A percentile compares a stretch with the other conserved stretches of the same genome.
These are phyloP conservation scores for Priceomyces haplophilus DNA, from an alignment of 805 yeast genomes.

Conservation along the genomic window DNA sequence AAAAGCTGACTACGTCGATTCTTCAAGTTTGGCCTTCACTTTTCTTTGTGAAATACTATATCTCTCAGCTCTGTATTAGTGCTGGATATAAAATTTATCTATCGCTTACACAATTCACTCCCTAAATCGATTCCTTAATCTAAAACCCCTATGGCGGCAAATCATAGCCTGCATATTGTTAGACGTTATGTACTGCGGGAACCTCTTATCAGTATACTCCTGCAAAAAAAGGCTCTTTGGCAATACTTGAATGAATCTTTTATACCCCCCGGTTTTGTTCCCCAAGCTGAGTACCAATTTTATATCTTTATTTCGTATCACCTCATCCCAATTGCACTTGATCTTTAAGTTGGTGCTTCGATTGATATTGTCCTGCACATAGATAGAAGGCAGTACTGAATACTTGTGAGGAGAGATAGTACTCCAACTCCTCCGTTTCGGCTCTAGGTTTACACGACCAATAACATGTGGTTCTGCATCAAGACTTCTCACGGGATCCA, in stretches of 20 bases:
- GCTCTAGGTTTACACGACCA: neutral
- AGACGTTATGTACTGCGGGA: neutral
- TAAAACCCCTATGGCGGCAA: constrained; percentile 1
- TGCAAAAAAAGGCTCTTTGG: too few relatives aligned
- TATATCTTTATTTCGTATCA: too few relatives aligned
- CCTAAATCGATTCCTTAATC: neutral
- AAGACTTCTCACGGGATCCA: neutral
- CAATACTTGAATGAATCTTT: neutral
- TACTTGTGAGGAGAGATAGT: too few relatives aligned
- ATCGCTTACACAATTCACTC: neutral
- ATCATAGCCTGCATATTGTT: neutral
- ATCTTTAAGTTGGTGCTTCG: too few relatives aligned
- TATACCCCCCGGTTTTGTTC: too few relatives aligned
- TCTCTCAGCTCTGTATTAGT: neutral
- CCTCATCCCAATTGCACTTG: too few relatives aligned
- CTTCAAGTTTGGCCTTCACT: too few relatives aligned
- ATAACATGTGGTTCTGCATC: neutral
- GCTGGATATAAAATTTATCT: neutral
- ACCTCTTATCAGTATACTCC: neutral
- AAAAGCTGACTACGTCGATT: too few relatives aligned
- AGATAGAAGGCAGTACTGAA: too few relatives aligned
- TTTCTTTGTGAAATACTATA: too few relatives aligned
- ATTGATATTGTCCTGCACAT: too few relatives aligned
- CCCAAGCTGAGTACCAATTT: too few relatives aligned
- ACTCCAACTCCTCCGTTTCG: neutral